These are phyloP conservation scores for peach (Prunus persica) DNA, from an alignment of 306 rosid species.

Conservation along the genomic window Prunus_persica_NCBIv2 NC_034016.1:21486001-21486500, in stretches of 20 bases:
- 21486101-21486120: conserved; percentile 75
- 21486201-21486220: conserved; percentile 93
- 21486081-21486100: conserved; percentile 88
- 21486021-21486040: conserved; percentile 84
- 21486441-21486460: conserved; percentile 70
- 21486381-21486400: conserved; percentile 92
- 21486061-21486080: conserved; percentile 95
- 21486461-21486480: conserved; percentile 65
- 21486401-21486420: conserved; percentile 87
- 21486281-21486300: conserved; percentile 90
- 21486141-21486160: conserved; percentile 46
- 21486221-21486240: conserved; percentile 73
- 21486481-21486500: conserved; percentile 67
- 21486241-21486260: conserved; percentile 84
- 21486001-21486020: conserved; percentile 79
- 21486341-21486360: conserved; percentile 88
- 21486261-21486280: conserved; percentile 86
- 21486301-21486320: conserved; percentile 78
- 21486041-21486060: conserved; percentile 87
- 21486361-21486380: conserved; percentile 57
- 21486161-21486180: conserved; percentile 85
- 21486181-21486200: conserved; percentile 95
- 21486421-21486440: conserved; percentile 66
- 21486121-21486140: conserved; percentile 84
- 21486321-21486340: conserved; percentile 89